Evolutionary conservation across 2,329 filamentous ascomycete species (phyloP), one percentile per base, ranked within the genome.

Genomic region (Aspergillus phoenicis): DNA sequence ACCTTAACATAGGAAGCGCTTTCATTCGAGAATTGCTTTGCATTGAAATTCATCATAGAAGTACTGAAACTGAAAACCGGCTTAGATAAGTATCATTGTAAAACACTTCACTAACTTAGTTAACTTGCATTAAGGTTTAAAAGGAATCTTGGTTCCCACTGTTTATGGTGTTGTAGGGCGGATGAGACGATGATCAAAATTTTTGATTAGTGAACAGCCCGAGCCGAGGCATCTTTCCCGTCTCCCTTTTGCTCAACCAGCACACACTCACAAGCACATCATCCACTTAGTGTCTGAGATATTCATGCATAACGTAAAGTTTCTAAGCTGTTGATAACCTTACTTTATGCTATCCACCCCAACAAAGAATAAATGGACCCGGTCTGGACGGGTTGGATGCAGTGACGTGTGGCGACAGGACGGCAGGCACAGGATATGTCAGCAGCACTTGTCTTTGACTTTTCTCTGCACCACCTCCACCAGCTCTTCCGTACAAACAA

Each of bases 201-300:
- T 47, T 5, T 15, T 53, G 60, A 59, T 62, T 62, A 62, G 60
- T 62, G 60, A 62, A 59, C 60, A 59, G 5, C 36, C 57, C 56
- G 60, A 58, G 56, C 60, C 60, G 60, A 62, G 53, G 53, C 28
- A 22, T 36, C 8, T 24, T 39, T 28, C 13, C 36, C 8, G 48
- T 22, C 45, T 33, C n/a, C 22, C 13, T 22, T 22, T 52, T n/a
- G 15, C 3, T 10, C 22, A 13, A 30, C 43, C 55, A 61, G 55
- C 52, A 11, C 41, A 24, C 41, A 24, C 20, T 20, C 41, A 24
- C 1, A 22, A 22, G 48, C 22, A 26, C 24, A 47, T 8, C 13
- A 28, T 22, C 13, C 39, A 4, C 36, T 7, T 11, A 22, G 26
- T 11, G 22, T 33, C 17, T 26, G 26, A 45, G 8, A 43, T 45